Percentiles rank a stretch among this genome's conserved stretches.
These are phyloP conservation scores for Cucurbita pepo DNA, from an alignment of 306 rosid genomes.

Conservation along the genomic window DNA sequence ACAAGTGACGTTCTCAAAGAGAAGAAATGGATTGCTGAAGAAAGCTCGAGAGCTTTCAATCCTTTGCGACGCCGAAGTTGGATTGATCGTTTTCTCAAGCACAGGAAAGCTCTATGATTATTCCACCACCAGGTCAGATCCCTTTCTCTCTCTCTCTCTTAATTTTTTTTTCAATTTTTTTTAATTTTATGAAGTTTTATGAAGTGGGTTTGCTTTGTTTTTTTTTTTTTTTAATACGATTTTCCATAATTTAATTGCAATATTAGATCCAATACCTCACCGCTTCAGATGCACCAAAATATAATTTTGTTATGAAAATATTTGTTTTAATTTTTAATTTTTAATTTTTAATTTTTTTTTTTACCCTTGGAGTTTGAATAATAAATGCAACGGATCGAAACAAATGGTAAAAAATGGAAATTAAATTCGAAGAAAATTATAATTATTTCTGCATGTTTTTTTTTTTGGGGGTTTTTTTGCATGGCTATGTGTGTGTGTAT, in stretches of 20 bases:
- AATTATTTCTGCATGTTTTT: background rate
- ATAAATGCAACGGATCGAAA: too few species aligned
- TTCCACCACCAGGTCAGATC: conserved; percentile 24
- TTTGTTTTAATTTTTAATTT: too few species aligned
- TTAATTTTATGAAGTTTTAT: background rate
- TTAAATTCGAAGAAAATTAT: too few species aligned
- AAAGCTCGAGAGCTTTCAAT: conserved; percentile 33
- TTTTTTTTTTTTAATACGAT: background rate
- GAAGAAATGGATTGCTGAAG: conserved; percentile 26
- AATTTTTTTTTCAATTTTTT: background rate
- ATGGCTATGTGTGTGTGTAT: background rate
- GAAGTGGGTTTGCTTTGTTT: background rate
- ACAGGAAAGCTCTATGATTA: conserved; percentile 24
- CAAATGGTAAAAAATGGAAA: too few species aligned
- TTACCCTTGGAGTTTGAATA: too few species aligned
- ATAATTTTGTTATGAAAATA: too few species aligned
- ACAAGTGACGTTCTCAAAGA: conserved; percentile 17
- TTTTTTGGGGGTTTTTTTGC: background rate
- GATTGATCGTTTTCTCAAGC: conserved; percentile 18
- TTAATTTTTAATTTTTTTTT: too few species aligned
- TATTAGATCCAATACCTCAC: background rate
- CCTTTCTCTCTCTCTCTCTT: background rate
- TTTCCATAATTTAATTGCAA: background rate
- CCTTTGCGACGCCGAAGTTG: conserved; percentile 34
- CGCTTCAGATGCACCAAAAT: too few species aligned